Evolutionary conservation across 2,329 filamentous ascomycete species (phyloP), one percentile per base, ranked within the genome.

Genomic region (Cercospora nicotianae): DNA sequence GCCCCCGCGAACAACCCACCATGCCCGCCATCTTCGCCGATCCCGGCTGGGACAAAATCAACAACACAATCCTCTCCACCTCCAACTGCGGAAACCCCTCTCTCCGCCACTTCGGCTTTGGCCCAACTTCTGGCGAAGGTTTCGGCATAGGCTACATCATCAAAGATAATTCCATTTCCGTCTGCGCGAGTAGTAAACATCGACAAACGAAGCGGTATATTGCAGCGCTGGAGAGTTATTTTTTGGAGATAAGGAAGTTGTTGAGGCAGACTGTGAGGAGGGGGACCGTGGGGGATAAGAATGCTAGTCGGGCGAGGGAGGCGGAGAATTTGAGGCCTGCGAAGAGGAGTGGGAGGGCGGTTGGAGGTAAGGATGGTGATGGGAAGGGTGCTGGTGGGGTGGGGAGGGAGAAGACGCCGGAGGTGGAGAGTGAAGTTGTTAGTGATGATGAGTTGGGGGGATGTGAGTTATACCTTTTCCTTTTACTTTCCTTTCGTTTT

Each of bases 91-190:
- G 95, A 67, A 99, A 98, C 80, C 95, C 95, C 0, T 93, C 91
- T 0, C 88, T 99, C 18, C 89, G 95, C 1, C 94, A 98, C 75
- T 99, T 99, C 75, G 95, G 95, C 3, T 99, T 99, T 77, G 95
- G 95, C 0, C 95, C 95, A 1, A 96, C 94, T 0, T 94, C 92
- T 0, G 94, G 90, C 2, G 93, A 97, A 72, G 95, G 95, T 0
- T 98, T 98, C 77, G 95, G 95, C 31, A 97, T 99, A 65, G 95
- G 95, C 2, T 99, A 99, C 82, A 98, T 99, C 76, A 97, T 99
- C 86, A 99, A 99, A 81, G 93, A 96, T 73, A 92, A 95, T 63
- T 87, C 88, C 60, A 91, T 98, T 69, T 93, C 90, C 58, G 94
- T 99, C 69, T 98, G 95, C 79, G 93, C 94, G 0, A 91, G 90